Conservation (phyloP, 768 basidiomycete genomes). For the Mycena epipterygia region DNA sequence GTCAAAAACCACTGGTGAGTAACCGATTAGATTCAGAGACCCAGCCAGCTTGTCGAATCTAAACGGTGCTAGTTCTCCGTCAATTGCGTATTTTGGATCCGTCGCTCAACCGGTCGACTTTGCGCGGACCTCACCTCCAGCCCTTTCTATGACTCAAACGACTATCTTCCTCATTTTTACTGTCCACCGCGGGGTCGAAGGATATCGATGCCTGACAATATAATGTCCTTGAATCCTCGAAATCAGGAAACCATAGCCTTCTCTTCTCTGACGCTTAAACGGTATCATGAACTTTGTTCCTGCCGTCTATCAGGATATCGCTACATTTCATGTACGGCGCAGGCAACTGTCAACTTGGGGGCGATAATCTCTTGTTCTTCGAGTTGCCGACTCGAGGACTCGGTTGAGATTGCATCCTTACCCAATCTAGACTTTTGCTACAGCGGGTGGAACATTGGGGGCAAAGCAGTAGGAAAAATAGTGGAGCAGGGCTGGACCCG, state of each 20-base stretch:
- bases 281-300: neutral
- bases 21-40: neutral
- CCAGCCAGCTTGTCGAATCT: too few species aligned
- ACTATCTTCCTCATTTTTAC: neutral
- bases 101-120: neutral
- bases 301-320: neutral
- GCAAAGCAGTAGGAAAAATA: neutral
- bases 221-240: neutral
- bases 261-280: neutral
- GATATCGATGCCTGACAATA: neutral
- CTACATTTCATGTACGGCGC: neutral
- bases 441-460: neutral
- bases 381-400: neutral
- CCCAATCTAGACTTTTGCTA: neutral
- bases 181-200: neutral
- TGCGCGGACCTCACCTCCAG: neutral
- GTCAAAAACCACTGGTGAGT: neutral
- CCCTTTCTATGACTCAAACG: too few species aligned
- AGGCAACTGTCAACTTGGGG: neutral
- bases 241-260: neutral
- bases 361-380: neutral
- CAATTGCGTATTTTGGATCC: neutral
- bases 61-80: neutral
- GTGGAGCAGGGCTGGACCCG: neutral
- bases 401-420: slow-evolving; percentile 2